phyloP scores from a whole-genome alignment of 108 stramenopile genomes.

The Nitzschia sp. region DNA sequence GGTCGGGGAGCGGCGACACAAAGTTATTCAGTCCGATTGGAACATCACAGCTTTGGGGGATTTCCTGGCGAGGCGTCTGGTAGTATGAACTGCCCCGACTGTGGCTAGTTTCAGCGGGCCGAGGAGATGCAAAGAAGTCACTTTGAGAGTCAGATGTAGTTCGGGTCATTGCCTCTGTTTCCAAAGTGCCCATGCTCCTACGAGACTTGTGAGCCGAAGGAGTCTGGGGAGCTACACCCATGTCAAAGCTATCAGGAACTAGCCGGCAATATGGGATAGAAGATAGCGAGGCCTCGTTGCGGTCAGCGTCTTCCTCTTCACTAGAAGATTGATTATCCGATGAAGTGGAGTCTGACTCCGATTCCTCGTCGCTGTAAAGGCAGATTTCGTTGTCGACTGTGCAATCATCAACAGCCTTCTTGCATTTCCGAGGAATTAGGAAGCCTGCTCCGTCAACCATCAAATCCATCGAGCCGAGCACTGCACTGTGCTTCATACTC shows the following conservation, averaged over 20 bases:
- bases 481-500: not conserved
- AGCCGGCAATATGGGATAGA: conserved; percentile 17
- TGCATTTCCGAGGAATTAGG: conserved; percentile 5
- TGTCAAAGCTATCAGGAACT: not conserved
- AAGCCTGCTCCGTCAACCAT: conserved; percentile 6
- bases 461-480: conserved; percentile 11
- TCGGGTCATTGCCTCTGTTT: conserved; percentile 17
- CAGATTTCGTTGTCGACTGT: not conserved
- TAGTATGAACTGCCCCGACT: too few species aligned
- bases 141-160: not conserved
- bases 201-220: not conserved
- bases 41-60: not conserved
- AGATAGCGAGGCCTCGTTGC: conserved; percentile 3
- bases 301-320: not conserved
- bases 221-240: conserved; percentile 3
- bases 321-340: not conserved
- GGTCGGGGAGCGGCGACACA: not conserved
- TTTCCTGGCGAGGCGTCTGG: not conserved
- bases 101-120: too few species aligned
- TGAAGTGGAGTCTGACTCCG: not conserved
- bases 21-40: not conserved
- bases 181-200: conserved; percentile 5
- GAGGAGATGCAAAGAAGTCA: conserved; percentile 1
- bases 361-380: not conserved
- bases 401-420: not conserved